phyloP scores from a whole-genome alignment of 257 asterid species.

The Oldenlandia corymbosa region DNA sequence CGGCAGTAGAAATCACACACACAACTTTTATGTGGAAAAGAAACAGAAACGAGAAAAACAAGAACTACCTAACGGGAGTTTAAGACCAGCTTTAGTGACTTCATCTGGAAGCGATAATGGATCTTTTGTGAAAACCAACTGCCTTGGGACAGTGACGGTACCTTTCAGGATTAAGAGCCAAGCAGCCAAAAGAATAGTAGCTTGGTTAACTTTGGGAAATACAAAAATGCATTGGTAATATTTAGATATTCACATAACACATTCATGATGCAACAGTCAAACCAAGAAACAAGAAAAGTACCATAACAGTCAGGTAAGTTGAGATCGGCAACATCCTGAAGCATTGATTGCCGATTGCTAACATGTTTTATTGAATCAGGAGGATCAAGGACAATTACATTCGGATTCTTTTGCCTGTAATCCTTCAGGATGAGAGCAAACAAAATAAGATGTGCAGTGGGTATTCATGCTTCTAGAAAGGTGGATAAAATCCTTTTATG shows the following conservation, averaged over 20 bases:
- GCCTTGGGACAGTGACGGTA: slow-evolving; percentile 68
- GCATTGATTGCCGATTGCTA: slow-evolving; percentile 90
- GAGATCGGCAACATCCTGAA: slow-evolving; percentile 77
- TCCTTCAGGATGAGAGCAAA: slow-evolving; percentile 45
- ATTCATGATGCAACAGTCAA: not conserved
- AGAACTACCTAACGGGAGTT: slow-evolving; percentile 62
- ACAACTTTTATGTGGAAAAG: slow-evolving; percentile 3
- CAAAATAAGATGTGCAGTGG: not conserved
- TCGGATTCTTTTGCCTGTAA: slow-evolving; percentile 68
- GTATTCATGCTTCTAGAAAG: not conserved
- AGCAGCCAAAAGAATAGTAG: slow-evolving; percentile 6
- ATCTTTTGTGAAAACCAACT: slow-evolving; percentile 60
- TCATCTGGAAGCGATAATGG: slow-evolving; percentile 58
- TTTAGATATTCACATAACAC: not conserved
- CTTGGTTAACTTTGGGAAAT: not conserved
- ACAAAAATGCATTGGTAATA: not conserved
- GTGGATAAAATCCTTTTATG: not conserved
- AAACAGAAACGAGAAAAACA: not conserved
- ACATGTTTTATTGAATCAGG: slow-evolving; percentile 85
- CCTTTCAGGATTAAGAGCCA: slow-evolving; percentile 32
- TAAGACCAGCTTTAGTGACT: slow-evolving; percentile 63
- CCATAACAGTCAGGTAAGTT: slow-evolving; percentile 65
- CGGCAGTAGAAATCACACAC: not conserved
- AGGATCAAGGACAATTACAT: slow-evolving; percentile 88
- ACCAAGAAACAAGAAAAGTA: slow-evolving; percentile 21